Conservation (phyloP, 2,329 filamentous ascomycete genomes). For the Pochonia chlamydosporia region DNA sequence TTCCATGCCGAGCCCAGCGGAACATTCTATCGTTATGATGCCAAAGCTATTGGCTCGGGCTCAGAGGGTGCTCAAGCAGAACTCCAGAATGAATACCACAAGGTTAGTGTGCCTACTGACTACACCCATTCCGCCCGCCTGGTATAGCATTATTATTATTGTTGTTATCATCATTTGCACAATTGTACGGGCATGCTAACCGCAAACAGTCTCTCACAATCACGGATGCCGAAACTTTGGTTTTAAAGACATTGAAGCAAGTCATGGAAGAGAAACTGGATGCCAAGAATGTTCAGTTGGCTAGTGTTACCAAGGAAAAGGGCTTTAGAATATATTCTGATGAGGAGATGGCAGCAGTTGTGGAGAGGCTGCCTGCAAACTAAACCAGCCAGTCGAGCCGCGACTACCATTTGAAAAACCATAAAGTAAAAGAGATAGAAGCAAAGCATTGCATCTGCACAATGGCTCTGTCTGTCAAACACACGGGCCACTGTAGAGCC, state of each 20-base stretch:
- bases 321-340: slow-evolving; percentile 99
- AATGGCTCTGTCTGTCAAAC: neutral
- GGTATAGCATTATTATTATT: too few relatives aligned
- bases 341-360: slow-evolving; percentile 91
- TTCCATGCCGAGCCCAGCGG: slow-evolving; percentile 98
- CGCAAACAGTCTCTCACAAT: slow-evolving; percentile 71
- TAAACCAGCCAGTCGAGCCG: slow-evolving; percentile 24
- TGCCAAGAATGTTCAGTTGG: slow-evolving; percentile 96
- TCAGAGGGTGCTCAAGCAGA: slow-evolving; percentile 97
- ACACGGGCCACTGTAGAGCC: neutral
- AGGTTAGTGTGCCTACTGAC: slow-evolving; percentile 40
- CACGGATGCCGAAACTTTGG: slow-evolving; percentile 85
- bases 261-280: slow-evolving; percentile 99
- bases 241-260: slow-evolving; percentile 97
- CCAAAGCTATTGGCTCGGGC: slow-evolving; percentile 96
- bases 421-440: slow-evolving; percentile 14
- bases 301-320: slow-evolving; percentile 95
- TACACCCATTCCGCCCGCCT: too few relatives aligned
- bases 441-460: neutral
- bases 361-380: slow-evolving; percentile 72
- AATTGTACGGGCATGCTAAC: too few relatives aligned
- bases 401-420: slow-evolving; percentile 4
- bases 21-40: slow-evolving; percentile 98
- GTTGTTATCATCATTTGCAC: too few relatives aligned
- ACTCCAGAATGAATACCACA: slow-evolving; percentile 98